These are phyloP conservation scores for Russula sp. DNA, from an alignment of 768 basidiomycete species.

Conservation along the genomic window DNA sequence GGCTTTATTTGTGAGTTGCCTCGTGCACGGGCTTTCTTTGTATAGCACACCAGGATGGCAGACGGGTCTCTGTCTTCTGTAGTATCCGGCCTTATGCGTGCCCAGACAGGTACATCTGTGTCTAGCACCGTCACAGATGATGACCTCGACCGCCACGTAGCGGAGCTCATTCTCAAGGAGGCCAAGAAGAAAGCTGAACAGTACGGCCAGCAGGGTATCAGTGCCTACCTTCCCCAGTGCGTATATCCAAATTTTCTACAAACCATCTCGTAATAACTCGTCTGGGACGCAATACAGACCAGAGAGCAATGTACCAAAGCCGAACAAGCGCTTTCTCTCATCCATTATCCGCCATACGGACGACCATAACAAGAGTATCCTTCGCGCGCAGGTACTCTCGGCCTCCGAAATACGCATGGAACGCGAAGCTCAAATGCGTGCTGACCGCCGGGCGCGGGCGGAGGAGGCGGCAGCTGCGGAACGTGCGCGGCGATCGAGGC, in stretches of 20 bases:
- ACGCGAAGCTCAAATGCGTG: constrained; percentile 58
- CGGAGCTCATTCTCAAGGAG: constrained; percentile 85
- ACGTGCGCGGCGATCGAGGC: constrained; percentile 40
- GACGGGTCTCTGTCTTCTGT: constrained; percentile 72
- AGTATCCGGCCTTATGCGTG: constrained; percentile 72
- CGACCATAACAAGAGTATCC: constrained; percentile 87
- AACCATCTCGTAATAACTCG: not conserved
- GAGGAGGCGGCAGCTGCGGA: constrained; percentile 73
- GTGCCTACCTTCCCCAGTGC: constrained; percentile 66
- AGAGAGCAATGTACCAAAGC: constrained; percentile 66
- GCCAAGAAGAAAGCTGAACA: constrained; percentile 86
- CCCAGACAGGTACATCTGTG: constrained; percentile 66
- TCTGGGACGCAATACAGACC: constrained; percentile 35
- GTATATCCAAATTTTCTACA: constrained; percentile 20
- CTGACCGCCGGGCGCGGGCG: constrained; percentile 57
- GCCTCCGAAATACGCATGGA: constrained; percentile 68
- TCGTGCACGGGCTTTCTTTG: not conserved
- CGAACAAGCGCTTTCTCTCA: constrained; percentile 78
- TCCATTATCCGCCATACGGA: constrained; percentile 92
- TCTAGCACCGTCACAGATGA: constrained; percentile 60
- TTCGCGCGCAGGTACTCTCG: constrained; percentile 65
- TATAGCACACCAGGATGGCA: constrained; percentile 31
- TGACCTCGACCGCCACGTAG: constrained; percentile 88
- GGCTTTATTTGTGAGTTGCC: not conserved
- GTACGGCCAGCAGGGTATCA: constrained; percentile 71